Evolutionary conservation across 148 eudicot species (phyloP).

Genomic region (Camellia japonica): DNA sequence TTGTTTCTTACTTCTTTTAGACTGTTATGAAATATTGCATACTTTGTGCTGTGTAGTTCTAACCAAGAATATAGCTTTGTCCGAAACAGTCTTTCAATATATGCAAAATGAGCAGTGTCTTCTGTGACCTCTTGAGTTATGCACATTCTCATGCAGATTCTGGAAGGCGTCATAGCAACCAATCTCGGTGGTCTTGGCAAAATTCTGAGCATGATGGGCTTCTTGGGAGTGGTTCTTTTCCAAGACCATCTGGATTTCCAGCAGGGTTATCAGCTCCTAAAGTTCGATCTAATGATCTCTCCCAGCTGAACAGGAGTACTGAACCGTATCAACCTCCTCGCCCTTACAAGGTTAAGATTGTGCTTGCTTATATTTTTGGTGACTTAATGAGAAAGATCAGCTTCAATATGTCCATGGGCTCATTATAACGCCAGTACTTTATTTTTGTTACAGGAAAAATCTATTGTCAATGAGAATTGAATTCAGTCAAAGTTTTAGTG

Average conservation of each 20-base stretch:
- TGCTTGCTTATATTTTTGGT: constrained; percentile 10
- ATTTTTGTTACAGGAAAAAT: neutral
- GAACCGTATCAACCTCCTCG: constrained; percentile 99
- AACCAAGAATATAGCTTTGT: neutral
- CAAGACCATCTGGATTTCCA: constrained; percentile 77
- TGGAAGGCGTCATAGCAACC: constrained; percentile 62
- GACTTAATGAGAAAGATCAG: neutral
- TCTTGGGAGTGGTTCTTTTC: constrained; percentile 97
- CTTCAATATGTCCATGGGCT: neutral
- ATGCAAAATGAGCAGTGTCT: neutral
- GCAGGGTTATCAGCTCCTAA: constrained; percentile 57
- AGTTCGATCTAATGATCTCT: constrained; percentile 52
- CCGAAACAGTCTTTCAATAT: neutral
- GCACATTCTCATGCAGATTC: constrained; percentile 44
- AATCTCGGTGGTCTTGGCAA: constrained; percentile 70
- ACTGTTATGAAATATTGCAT: constrained; percentile 3
- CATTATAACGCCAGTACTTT: too few species aligned
- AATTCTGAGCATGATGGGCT: constrained; percentile 94
- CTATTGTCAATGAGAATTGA: neutral
- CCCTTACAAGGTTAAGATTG: constrained; percentile 69
- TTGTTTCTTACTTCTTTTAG: constrained; percentile 5
- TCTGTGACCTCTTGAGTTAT: constrained; percentile 4
- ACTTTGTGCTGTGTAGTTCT: neutral
- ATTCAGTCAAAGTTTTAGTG: constrained; percentile 1
- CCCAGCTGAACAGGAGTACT: constrained; percentile 61